Conservation (phyloP, 2,329 filamentous ascomycete genomes). For the Fusarium liriodendri region DNA sequence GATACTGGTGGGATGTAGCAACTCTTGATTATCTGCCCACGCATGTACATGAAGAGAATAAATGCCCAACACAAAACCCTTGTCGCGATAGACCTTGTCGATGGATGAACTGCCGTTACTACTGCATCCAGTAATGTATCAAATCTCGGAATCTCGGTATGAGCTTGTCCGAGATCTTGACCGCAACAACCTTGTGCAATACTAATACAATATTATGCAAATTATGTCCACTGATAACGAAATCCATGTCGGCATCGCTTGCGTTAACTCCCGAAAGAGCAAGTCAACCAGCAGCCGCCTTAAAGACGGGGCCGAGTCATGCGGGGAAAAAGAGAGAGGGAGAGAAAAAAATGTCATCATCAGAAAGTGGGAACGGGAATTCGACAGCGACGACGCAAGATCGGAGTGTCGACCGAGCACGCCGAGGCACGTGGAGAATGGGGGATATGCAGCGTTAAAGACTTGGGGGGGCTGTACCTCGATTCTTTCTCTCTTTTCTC, state of each 20-base stretch:
- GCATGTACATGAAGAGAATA: not conserved
- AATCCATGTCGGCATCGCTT: not conserved
- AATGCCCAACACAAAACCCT: not conserved
- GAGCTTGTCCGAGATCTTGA: not conserved
- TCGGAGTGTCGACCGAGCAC: slow-evolving; percentile 24
- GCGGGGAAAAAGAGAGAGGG: not conserved
- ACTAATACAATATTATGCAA: not conserved
- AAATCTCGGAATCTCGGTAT: not conserved
- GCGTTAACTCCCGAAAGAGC: slow-evolving; percentile 1
- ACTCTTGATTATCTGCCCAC: not conserved
- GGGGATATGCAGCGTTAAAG: slow-evolving; percentile 7
- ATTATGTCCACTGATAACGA: not conserved
- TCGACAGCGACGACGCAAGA: not conserved
- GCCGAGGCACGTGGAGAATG: slow-evolving; percentile 37
- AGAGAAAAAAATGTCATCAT: slow-evolving; percentile 1
- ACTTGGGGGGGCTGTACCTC: slow-evolving; percentile 24
- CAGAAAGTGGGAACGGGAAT: not conserved
- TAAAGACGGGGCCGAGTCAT: not conserved
- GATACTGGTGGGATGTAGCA: not conserved
- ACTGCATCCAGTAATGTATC: not conserved
- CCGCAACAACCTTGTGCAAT: not conserved
- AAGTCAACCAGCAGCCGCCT: not conserved
- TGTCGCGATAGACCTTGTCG: not conserved
- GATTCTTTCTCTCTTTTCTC: not conserved
- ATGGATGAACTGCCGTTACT: not conserved